phyloP scores from a whole-genome alignment of 371 early-diverging fungal genomes.

The Rhizopus microsporus region DNA sequence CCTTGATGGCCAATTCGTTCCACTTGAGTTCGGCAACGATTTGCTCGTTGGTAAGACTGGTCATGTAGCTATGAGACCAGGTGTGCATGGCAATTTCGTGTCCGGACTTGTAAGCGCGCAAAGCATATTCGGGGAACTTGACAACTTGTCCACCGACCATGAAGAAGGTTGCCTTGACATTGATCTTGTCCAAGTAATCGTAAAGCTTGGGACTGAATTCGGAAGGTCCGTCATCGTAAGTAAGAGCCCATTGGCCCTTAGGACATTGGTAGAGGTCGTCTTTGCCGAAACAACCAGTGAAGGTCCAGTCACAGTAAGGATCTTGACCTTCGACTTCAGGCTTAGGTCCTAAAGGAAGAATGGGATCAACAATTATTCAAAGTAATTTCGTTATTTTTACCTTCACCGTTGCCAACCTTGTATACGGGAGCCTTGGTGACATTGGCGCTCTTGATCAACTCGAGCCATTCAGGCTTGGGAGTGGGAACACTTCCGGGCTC shows the following conservation, averaged over 20 bases:
- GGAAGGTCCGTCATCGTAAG: slow-evolving; percentile 47
- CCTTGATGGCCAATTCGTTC: slow-evolving; percentile 60
- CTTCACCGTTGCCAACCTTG: slow-evolving; percentile 24
- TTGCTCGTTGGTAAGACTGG: slow-evolving; percentile 61
- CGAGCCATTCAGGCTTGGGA: slow-evolving; percentile 55
- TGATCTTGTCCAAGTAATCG: slow-evolving; percentile 36
- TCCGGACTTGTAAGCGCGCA: slow-evolving; percentile 41
- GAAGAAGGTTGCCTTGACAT: slow-evolving; percentile 56
- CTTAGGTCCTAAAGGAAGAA: slow-evolving; percentile 25
- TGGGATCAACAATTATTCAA: neutral
- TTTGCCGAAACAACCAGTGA: slow-evolving; percentile 47
- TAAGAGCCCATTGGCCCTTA: slow-evolving; percentile 54
- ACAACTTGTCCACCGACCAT: slow-evolving; percentile 56
- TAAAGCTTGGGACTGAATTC: slow-evolving; percentile 37
- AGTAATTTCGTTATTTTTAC: neutral
- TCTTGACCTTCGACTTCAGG: slow-evolving; percentile 31
- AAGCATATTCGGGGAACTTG: slow-evolving; percentile 45
- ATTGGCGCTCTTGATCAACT: slow-evolving; percentile 31
- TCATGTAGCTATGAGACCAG: slow-evolving; percentile 63
- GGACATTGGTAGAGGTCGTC: slow-evolving; percentile 57
- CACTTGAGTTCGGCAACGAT: slow-evolving; percentile 68
- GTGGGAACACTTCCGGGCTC: slow-evolving; percentile 34
- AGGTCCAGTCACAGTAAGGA: slow-evolving; percentile 60
- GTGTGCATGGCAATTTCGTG: slow-evolving; percentile 63
- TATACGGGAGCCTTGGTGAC: slow-evolving; percentile 46